These are phyloP conservation scores for Macaranga tanarius DNA, from an alignment of 441 rosid genomes.

Conservation along the genomic window DNA sequence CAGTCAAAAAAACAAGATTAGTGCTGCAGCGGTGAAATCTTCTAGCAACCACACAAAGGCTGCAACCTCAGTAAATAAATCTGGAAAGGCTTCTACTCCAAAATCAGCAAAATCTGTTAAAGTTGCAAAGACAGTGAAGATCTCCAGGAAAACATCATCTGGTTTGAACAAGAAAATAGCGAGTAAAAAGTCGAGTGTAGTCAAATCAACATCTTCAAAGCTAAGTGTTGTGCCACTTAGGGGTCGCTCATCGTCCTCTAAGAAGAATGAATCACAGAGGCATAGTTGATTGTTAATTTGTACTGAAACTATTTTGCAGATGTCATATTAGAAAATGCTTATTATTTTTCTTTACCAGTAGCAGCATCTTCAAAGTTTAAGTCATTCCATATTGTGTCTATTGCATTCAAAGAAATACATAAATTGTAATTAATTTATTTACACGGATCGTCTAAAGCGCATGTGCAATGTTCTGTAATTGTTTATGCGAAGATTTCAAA, in stretches of 20 bases:
- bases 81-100: constrained; percentile 38
- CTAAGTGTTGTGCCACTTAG: constrained; percentile 66
- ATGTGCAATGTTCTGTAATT: background rate
- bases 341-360: background rate
- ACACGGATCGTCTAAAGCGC: background rate
- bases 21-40: constrained; percentile 33
- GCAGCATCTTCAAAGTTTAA: background rate
- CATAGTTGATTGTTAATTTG: constrained; percentile 20
- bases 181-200: constrained; percentile 7
- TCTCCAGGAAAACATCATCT: constrained; percentile 18
- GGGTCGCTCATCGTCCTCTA: constrained; percentile 49
- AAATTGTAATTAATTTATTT: background rate
- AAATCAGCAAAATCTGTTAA: constrained; percentile 43
- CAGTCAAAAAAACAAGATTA: constrained; percentile 43
- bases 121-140: constrained; percentile 29
- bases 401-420: background rate
- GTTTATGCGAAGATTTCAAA: background rate
- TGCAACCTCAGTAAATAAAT: constrained; percentile 39
- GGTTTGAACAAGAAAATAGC: background rate
- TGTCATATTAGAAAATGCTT: background rate
- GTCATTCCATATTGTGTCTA: background rate
- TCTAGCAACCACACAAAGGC: constrained; percentile 9
- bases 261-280: constrained; percentile 36
- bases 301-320: background rate
- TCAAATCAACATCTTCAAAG: constrained; percentile 38